Evolutionary conservation across 116 monocot genomes (phyloP).

Genomic region (Dioscorea cayenensis): DNA sequence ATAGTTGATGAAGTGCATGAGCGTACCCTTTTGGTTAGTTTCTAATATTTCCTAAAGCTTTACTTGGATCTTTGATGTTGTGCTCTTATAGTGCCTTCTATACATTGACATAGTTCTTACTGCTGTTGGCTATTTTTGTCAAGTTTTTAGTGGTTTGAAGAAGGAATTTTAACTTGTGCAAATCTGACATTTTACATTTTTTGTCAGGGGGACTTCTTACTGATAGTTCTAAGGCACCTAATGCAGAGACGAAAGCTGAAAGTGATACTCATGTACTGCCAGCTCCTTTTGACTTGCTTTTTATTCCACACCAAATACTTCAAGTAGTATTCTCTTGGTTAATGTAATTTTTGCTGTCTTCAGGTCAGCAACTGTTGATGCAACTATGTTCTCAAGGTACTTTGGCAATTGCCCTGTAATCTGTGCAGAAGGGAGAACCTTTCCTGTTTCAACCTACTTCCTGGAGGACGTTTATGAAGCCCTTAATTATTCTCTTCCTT

Average conservation of each 20-base stretch:
- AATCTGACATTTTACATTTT: slow-evolving; percentile 8
- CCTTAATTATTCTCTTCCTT: slow-evolving; percentile 69
- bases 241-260: slow-evolving; percentile 63
- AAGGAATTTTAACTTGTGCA: no score
- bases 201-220: slow-evolving; percentile 86
- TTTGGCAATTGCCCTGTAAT: slow-evolving; percentile 89
- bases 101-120: no score
- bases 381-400: slow-evolving; percentile 73
- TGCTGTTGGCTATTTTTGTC: no score
- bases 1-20: slow-evolving; percentile 99
- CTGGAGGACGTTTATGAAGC: slow-evolving; percentile 93
- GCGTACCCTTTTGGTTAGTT: slow-evolving; percentile 78
- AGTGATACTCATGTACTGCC: slow-evolving; percentile 89
- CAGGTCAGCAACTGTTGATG: slow-evolving; percentile 93
- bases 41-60: not conserved
- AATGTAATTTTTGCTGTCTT: not conserved
- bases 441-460: slow-evolving; percentile 74
- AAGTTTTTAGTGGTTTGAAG: no score
- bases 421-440: slow-evolving; percentile 78
- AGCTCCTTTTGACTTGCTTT: not conserved
- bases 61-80: no score
- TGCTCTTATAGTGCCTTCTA: no score
- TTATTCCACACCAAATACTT: not conserved
- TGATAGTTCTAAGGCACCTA: slow-evolving; percentile 76
- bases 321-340: slow-evolving; percentile 3